A percentile compares a stretch with the other conserved stretches of the same genome.
Evolutionary conservation across 805 yeast species (phyloP).

Genomic region (Pichia scutulata): DNA sequence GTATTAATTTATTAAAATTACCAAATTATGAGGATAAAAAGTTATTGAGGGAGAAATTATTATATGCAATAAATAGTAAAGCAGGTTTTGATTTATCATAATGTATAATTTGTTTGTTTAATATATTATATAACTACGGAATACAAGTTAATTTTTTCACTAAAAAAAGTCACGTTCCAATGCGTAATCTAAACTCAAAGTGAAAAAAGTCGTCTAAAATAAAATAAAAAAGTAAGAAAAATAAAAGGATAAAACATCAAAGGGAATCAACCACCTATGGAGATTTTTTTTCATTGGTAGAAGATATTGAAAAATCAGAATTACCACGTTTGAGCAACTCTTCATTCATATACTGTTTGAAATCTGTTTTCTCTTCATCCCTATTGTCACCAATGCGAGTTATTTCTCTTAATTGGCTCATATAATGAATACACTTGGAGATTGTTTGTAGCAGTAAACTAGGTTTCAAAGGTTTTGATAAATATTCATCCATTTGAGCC

Average conservation of each 20-base stretch:
- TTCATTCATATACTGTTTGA: conserved; percentile 7
- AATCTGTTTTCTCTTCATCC: conserved; percentile 1
- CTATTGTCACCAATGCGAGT: conserved; percentile 7
- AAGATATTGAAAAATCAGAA: not conserved
- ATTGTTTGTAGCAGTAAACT: conserved; percentile 77
- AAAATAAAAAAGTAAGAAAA: too few relatives aligned
- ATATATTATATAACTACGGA: too few relatives aligned
- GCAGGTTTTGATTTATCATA: conserved; percentile 82
- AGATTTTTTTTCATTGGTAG: not conserved
- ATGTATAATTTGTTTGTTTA: not conserved
- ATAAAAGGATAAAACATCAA: too few relatives aligned
- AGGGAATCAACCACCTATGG: not conserved
- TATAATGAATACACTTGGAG: conserved; percentile 70
- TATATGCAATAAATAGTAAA: conserved; percentile 72
- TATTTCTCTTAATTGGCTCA: conserved; percentile 49
- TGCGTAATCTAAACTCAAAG: not conserved
- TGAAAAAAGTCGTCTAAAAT: not conserved
- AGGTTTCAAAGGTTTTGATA: conserved; percentile 83
- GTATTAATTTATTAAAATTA: conserved; percentile 77
- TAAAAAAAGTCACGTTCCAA: not conserved
- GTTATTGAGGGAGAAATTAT: conserved; percentile 50
- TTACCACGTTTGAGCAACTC: conserved; percentile 6
- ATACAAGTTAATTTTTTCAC: too few relatives aligned
- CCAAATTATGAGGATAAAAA: conserved; percentile 71
- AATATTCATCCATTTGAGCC: conserved; percentile 89